Evolutionary conservation across 2,329 filamentous ascomycete species (phyloP), one percentile per base, ranked within the genome.

Genomic region (Karstenula rhodostoma): DNA sequence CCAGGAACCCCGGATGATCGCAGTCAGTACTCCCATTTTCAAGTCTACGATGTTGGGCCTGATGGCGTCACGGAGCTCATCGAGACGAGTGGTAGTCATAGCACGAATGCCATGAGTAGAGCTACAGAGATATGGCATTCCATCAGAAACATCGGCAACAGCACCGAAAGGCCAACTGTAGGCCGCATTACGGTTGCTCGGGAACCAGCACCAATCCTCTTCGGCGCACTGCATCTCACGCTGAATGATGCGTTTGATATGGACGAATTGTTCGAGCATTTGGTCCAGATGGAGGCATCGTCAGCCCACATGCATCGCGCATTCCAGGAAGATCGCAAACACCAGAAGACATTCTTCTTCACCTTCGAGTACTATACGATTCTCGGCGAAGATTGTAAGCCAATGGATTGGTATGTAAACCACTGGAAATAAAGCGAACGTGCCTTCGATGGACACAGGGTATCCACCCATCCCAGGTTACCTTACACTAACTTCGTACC

Each of bases 331-430:
- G 78, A 83, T 29, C 68, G 76, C 4, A 76, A 84, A 8, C 83
- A 82, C 13, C 86, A 86, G 65, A 79, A 84, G 7, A 85, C 83
- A 8, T 88, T 89, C 71, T 83, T 88, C 64, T 89, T 89, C 70
- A 85, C 82, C 44, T 88, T 89, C 71, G 88, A 89, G 65, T 89
- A 89, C 70, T 89, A 87, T 68, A 89, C 87, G 5, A 80, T 88
- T 7, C 82, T 89, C 13, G 84, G 82, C 1, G 80, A 85, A 4
- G 83, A 82, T 4, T 82, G 86, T 43, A 79, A 81, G 33, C 87
- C 87, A 0, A 85, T 87, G 67, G 79, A 84, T 6, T 89, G 87
- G 27, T 29, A 29, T 29, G 27, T 29, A 29, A 29, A 29, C 27
- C 27, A 29, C 27, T 29, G 8, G n/a, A n/a, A n/a, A n/a, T n/a